Base-by-base conservation (phyloP, 257 asterid genomes). In the Ophiorrhiza pumila region DNA sequence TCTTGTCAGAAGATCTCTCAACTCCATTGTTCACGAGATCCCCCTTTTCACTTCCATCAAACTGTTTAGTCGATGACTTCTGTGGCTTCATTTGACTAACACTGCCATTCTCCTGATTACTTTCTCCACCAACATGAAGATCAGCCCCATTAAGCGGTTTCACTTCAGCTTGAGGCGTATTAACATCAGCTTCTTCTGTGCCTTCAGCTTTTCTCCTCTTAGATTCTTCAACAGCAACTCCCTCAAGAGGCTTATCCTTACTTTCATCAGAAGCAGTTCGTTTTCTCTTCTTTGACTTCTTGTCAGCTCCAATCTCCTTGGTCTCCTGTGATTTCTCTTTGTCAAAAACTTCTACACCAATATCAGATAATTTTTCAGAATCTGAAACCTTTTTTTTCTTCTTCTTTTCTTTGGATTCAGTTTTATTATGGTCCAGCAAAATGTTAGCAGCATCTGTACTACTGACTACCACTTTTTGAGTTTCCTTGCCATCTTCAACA, bases 231-330 rank as follows among this genome's bases (percentile, higher is more conserved):
- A 68, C 74, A 34, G 67, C 81, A 65, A 60, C 77, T 71, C 74
- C 93, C 71, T 80, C 78, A 72, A 59, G 72, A 59, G 84, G 72
- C 59, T 83, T 77, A 58, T 66, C 72, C 59, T 80, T 88, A 65
- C 71, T 82, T 79, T 85, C 97, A 80, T 83, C 85, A 32, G 79
- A 23, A 57, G 59, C 76, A 70, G 74, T 68, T 77, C 86, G 79
- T 86, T 89, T 93, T 72, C 96, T 87, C 83, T 93, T 93, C 84
- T 91, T 91, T 59, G 87, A 81, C 65, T 79, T 80, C 80, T 85
- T 79, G 62, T 82, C 68, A 76, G 56, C 80, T 52, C 69, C 87
- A 76, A 62, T 75, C 46, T 79, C 91, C 59, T 81, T 82, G 62
- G 78, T 69, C 75, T 77, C 80, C 34, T 29, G 45, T 39, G 78